Percentiles rank a stretch among this genome's conserved stretches.
These are phyloP conservation scores for Solanum tacnaense DNA, from an alignment of 257 asterid species.

Conservation along the genomic window DNA sequence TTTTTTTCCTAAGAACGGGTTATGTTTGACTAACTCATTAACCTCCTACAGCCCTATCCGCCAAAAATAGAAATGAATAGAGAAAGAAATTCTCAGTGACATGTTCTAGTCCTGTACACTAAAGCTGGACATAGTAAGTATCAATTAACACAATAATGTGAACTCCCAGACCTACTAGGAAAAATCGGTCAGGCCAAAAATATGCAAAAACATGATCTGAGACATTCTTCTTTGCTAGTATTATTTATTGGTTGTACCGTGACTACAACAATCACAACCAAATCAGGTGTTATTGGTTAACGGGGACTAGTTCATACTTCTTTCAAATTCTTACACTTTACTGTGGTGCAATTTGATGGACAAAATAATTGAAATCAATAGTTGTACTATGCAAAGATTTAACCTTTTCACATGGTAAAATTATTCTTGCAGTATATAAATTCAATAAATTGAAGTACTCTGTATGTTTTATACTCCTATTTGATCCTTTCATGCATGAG, in stretches of 20 bases:
- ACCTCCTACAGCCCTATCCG: not conserved
- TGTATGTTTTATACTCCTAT: not conserved
- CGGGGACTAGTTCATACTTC: not conserved
- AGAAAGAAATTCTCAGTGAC: not conserved
- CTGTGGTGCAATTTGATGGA: not conserved
- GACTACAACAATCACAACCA: not conserved
- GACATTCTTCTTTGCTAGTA: not conserved
- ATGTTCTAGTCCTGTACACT: not conserved
- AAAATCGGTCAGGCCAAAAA: not conserved
- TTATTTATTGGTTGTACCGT: not conserved
- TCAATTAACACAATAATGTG: not conserved
- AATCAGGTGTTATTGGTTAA: not conserved
- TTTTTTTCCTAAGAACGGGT: not conserved
- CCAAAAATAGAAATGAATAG: not conserved
- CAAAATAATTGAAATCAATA: not conserved
- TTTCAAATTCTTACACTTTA: not conserved
- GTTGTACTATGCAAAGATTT: not conserved
- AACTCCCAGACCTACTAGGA: not conserved
- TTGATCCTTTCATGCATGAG: constrained; percentile 8
- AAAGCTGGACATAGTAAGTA: not conserved
- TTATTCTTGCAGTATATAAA: not conserved
- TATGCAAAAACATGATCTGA: not conserved
- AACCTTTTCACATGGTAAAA: not conserved
- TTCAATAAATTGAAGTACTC: not conserved
- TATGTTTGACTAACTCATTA: not conserved